Evolutionary conservation across 176 grass and related monocot species (phyloP), one percentile per base, ranked within the genome.

Genomic region (Eleusine coracana): DNA sequence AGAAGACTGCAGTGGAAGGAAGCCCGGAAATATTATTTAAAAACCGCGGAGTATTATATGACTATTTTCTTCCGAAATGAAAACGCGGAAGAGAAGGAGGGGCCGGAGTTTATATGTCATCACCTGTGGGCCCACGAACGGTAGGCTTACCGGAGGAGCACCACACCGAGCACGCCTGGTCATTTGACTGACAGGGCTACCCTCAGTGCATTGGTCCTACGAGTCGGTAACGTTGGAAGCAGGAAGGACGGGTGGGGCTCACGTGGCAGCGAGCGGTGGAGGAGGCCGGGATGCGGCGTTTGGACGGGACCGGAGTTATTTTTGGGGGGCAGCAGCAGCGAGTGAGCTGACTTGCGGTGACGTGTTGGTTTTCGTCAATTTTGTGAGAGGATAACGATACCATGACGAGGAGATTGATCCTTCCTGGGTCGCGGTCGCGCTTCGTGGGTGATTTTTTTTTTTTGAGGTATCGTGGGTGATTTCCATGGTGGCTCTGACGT

Each of bases 41-140:
- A 76, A 81, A 29, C 17, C 20, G 54, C 48, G 68, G 48, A 58
- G 78, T 46, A 71, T 36, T 27, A 78, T 46, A 67, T 1, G 52
- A 64, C 28, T 11, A 27, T 38, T 48, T 25, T 68, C 68, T 52
- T 71, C 46, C 18, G 4, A 59, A 77, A 77, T 65, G 58, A 71
- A 89, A 89, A 72, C 65, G 65, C 71, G 66, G 15, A 72, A 66
- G 66, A 45, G 45, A 10, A 75, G 62, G 74, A 34, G 31, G 40
- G 1, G 46, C 73, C 28, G 21, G 25, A 0, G 29, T 27, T 4
- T 77, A 72, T 78, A 83, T 64, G 20, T 17, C 16, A 17, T 5
- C 3, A 14, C 71, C 9, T 14, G 38, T 36, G 66, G 85, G 65
- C 45, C 78, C 52, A 16, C 55, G 0, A 1, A 4, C 55, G 88